These are phyloP conservation scores for Tremellales sp. DNA, from an alignment of 1,284 basidiomycete genomes.

Conservation along the genomic window DNA sequence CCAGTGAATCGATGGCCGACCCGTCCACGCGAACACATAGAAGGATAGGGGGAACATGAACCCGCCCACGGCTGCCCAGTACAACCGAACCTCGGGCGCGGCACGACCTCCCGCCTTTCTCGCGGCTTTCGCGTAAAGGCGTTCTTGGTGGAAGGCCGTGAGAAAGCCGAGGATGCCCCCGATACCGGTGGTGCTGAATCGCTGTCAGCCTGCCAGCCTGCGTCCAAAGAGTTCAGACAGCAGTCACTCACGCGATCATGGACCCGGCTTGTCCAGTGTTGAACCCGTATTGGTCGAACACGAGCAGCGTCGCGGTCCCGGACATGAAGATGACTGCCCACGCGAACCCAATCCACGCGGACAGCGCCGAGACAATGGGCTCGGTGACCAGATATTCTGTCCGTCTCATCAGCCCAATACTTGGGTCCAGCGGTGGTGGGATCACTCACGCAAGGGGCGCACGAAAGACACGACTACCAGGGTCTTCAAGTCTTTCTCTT, in stretches of 20 bases:
- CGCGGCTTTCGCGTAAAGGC: conserved; percentile 29
- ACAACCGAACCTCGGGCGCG: conserved; percentile 51
- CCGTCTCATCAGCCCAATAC: conserved; percentile 8
- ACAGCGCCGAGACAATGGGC: conserved; percentile 50
- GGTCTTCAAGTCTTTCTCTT: conserved; percentile 34
- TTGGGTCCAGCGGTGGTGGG: not conserved
- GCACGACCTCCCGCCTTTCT: conserved; percentile 33
- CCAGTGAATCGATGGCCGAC: conserved; percentile 33
- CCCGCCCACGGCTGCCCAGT: conserved; percentile 44
- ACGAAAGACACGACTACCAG: conserved; percentile 40
- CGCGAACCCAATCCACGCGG: conserved; percentile 50
- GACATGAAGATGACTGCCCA: conserved; percentile 45
- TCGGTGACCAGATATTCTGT: conserved; percentile 49
- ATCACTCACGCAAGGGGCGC: conserved; percentile 39
- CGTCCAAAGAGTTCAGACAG: not conserved
- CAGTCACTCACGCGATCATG: conserved; percentile 26
- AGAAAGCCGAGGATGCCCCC: conserved; percentile 69
- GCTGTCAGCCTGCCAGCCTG: not conserved
- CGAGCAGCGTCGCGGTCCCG: conserved; percentile 29
- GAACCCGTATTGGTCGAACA: conserved; percentile 41
- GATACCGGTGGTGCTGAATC: conserved; percentile 44
- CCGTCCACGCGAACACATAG: conserved; percentile 45
- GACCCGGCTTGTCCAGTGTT: conserved; percentile 29
- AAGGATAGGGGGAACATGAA: conserved; percentile 38
- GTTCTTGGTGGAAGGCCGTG: conserved; percentile 54